These are phyloP conservation scores for Ordospora pajunii DNA, from an alignment of 371 early-diverging fungal genomes.

Conservation along the genomic window DNA sequence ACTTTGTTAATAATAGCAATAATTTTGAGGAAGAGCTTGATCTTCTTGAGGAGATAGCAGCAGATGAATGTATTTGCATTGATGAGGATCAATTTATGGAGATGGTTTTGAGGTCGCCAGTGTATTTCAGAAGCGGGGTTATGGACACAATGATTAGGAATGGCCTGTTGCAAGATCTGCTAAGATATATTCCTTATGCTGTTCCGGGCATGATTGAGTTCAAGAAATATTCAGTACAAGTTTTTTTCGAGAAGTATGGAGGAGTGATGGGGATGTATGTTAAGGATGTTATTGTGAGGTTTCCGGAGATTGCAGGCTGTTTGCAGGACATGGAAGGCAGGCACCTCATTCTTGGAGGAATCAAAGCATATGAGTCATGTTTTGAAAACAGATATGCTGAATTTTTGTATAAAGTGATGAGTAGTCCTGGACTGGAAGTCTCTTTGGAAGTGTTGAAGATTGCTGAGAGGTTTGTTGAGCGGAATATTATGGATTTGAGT, in stretches of 20 bases:
- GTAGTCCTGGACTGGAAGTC: background rate
- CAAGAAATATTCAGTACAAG: background rate
- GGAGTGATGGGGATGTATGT: conserved; percentile 19
- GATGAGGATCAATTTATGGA: conserved; percentile 1
- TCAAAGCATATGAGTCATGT: background rate
- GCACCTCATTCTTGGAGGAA: background rate
- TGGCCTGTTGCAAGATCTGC: background rate
- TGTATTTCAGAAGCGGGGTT: background rate
- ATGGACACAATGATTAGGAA: conserved; percentile 3
- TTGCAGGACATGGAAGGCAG: background rate
- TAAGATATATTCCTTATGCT: conserved; percentile 13
- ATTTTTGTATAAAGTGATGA: background rate
- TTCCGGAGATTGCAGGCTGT: background rate
- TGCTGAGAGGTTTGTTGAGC: background rate
- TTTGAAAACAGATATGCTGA: background rate
- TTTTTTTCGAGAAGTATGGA: conserved; percentile 15
- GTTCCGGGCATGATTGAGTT: background rate
- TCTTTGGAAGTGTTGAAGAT: background rate
- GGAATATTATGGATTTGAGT: background rate
- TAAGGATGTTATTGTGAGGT: conserved; percentile 1
- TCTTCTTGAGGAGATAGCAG: background rate
- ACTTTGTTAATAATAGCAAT: background rate
- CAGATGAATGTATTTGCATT: background rate
- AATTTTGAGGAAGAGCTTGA: conserved; percentile 9
- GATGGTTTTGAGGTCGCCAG: background rate